Evolutionary conservation across 345 rosid species (phyloP).

Genomic region (Sonneratia alba): DNA sequence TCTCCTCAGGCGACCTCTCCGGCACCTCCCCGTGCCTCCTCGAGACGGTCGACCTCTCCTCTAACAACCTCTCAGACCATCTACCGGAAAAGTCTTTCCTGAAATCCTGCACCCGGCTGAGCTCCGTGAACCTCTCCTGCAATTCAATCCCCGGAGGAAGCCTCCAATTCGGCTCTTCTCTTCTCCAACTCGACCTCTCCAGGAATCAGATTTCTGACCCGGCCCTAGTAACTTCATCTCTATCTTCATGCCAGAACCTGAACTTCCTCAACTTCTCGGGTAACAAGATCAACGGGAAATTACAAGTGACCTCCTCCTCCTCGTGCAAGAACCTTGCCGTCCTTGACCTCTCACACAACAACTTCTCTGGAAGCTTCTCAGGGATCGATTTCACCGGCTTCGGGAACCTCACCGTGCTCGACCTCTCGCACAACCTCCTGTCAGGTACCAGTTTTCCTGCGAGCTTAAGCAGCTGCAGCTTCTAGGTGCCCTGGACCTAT

Average conservation of each 20-base stretch:
- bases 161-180: slow-evolving; percentile 34
- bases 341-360: slow-evolving; percentile 66
- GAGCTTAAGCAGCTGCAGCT: slow-evolving; percentile 35
- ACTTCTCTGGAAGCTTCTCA: slow-evolving; percentile 45
- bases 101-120: slow-evolving; percentile 25
- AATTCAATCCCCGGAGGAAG: slow-evolving; percentile 44
- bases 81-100: slow-evolving; percentile 27
- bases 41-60: slow-evolving; percentile 54
- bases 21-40: slow-evolving; percentile 34
- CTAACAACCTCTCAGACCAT: slow-evolving; percentile 44
- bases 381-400: slow-evolving; percentile 61
- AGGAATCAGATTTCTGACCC: slow-evolving; percentile 40
- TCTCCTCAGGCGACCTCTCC: slow-evolving; percentile 47
- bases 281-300: slow-evolving; percentile 46
- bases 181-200: slow-evolving; percentile 53
- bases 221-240: slow-evolving; percentile 26
- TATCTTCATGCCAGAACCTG: slow-evolving; percentile 56
- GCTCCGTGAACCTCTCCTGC: slow-evolving; percentile 35
- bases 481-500: slow-evolving; percentile 50
- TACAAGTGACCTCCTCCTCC: slow-evolving; percentile 22
- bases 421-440: slow-evolving; percentile 50
- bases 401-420: slow-evolving; percentile 47
- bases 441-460: slow-evolving; percentile 43
- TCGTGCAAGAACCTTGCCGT: slow-evolving; percentile 40
- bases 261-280: slow-evolving; percentile 56